phyloP scores from a whole-genome alignment of 371 early-diverging fungal species.

The Mortierella sp. region DNA sequence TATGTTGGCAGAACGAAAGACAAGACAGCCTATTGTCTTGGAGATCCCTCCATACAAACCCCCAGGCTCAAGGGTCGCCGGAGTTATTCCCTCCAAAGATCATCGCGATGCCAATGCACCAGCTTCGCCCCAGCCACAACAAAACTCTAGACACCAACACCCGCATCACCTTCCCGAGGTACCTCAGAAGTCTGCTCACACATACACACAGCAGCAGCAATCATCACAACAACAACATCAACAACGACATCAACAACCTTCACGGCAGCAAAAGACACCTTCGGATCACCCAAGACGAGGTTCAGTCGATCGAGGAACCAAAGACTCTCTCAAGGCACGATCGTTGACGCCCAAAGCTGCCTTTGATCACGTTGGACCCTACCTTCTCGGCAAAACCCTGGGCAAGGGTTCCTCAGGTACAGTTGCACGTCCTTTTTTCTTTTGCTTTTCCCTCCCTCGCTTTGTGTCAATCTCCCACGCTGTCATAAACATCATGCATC shows the following conservation, averaged over 20 bases:
- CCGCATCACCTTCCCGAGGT: slow-evolving; percentile 18
- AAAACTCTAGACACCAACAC: slow-evolving; percentile 27
- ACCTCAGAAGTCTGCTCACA: slow-evolving; percentile 1
- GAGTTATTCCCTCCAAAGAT: slow-evolving; percentile 11
- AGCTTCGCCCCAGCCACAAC: slow-evolving; percentile 42
- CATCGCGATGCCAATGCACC: slow-evolving; percentile 37
- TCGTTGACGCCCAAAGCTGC: slow-evolving; percentile 34
- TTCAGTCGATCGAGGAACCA: slow-evolving; percentile 40
- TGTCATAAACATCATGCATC: not conserved
- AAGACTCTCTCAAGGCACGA: slow-evolving; percentile 29
- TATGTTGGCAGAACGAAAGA: slow-evolving; percentile 42
- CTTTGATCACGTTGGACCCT: slow-evolving; percentile 76
- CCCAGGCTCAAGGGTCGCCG: slow-evolving; percentile 4
- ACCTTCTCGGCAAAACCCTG: slow-evolving; percentile 81
- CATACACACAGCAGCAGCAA: not conserved
- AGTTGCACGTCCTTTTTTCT: not conserved
- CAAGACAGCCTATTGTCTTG: slow-evolving; percentile 26
- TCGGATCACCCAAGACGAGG: slow-evolving; percentile 33
- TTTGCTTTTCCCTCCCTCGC: not conserved
- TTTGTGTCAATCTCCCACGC: not conserved
- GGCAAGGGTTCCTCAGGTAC: slow-evolving; percentile 87
- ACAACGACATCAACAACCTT: not conserved
- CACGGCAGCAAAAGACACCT: slow-evolving; percentile 12
- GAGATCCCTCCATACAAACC: slow-evolving; percentile 36
- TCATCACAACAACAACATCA: slow-evolving; percentile 2